Percentiles rank a stretch among this genome's conserved stretches.
These are phyloP conservation scores for Candida arabinofermentans DNA, from an alignment of 805 yeast species.

Conservation along the genomic window DNA sequence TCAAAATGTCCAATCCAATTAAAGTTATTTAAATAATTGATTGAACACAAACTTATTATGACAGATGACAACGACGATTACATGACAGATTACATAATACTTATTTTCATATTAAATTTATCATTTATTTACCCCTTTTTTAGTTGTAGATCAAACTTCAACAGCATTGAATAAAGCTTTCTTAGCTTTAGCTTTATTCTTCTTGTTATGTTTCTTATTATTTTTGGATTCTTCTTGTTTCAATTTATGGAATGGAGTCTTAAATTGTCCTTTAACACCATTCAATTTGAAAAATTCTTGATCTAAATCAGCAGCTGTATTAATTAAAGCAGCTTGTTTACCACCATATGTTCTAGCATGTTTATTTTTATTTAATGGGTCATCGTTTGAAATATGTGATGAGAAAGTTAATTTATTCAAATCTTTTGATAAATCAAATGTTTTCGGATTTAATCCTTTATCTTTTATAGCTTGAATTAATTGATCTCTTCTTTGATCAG, in stretches of 20 bases:
- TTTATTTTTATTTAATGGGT: slow-evolving; percentile 37
- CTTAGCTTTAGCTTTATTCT: slow-evolving; percentile 22
- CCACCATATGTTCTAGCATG: slow-evolving; percentile 64
- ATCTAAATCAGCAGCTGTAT: slow-evolving; percentile 81
- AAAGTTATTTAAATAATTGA: too few relatives aligned
- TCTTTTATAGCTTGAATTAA: slow-evolving; percentile 57
- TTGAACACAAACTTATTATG: not conserved
- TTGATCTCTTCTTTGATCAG: slow-evolving; percentile 72
- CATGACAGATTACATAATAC: too few relatives aligned
- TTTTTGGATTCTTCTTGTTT: slow-evolving; percentile 49
- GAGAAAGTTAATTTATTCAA: slow-evolving; percentile 73
- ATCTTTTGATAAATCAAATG: slow-evolving; percentile 65
- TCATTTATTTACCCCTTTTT: too few relatives aligned
- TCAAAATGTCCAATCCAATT: too few relatives aligned
- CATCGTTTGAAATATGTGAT: slow-evolving; percentile 60
- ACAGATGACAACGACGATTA: not conserved
- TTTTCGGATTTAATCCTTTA: slow-evolving; percentile 47
- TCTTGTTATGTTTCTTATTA: slow-evolving; percentile 72
- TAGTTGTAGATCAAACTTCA: not conserved
- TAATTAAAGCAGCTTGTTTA: slow-evolving; percentile 71
- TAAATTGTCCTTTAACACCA: slow-evolving; percentile 56
- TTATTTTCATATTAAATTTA: not conserved
- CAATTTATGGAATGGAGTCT: slow-evolving; percentile 68
- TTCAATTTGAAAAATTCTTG: slow-evolving; percentile 77
- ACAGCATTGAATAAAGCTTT: slow-evolving; percentile 6